These are phyloP conservation scores for Candida caryicola DNA, from an alignment of 805 yeast genomes.

Conservation along the genomic window DNA sequence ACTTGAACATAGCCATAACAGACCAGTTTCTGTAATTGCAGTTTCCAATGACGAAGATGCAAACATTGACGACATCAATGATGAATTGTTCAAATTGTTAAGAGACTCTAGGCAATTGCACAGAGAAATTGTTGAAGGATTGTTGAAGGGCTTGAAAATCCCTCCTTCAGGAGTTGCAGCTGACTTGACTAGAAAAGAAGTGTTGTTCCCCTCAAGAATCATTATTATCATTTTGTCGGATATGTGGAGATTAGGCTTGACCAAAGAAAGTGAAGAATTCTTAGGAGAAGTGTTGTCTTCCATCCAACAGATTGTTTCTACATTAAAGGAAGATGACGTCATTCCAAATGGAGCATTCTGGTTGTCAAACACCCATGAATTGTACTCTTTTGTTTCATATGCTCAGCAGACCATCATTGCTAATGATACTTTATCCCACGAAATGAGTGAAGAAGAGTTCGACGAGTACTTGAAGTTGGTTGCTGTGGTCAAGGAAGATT, in stretches of 20 bases:
- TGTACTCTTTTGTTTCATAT: slow-evolving; percentile 89
- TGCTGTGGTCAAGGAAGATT: slow-evolving; percentile 89
- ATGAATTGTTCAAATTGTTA: slow-evolving; percentile 66
- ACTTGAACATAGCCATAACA: slow-evolving; percentile 41
- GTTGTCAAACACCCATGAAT: slow-evolving; percentile 94
- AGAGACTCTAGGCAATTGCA: slow-evolving; percentile 72
- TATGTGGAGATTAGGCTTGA: slow-evolving; percentile 97
- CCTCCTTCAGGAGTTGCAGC: slow-evolving; percentile 86
- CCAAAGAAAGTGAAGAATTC: slow-evolving; percentile 87
- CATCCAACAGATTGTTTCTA: slow-evolving; percentile 78
- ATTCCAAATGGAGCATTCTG: slow-evolving; percentile 94
- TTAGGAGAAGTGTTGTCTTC: slow-evolving; percentile 84
- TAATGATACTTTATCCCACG: slow-evolving; percentile 73
- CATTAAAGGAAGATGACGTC: slow-evolving; percentile 80
- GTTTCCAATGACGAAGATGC: slow-evolving; percentile 52
- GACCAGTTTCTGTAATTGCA: slow-evolving; percentile 64
- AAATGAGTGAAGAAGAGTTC: slow-evolving; percentile 87
- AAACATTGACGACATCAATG: slow-evolving; percentile 66
- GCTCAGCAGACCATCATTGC: slow-evolving; percentile 91
- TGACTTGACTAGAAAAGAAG: slow-evolving; percentile 82
- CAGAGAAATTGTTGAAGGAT: slow-evolving; percentile 80
- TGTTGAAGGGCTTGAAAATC: slow-evolving; percentile 77
- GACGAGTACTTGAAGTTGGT: slow-evolving; percentile 86
- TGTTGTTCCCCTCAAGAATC: slow-evolving; percentile 92
- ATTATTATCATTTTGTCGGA: slow-evolving; percentile 88